Evolutionary conservation across 2,329 filamentous ascomycete genomes (phyloP).

Genomic region (Calonectria leucothoes): DNA sequence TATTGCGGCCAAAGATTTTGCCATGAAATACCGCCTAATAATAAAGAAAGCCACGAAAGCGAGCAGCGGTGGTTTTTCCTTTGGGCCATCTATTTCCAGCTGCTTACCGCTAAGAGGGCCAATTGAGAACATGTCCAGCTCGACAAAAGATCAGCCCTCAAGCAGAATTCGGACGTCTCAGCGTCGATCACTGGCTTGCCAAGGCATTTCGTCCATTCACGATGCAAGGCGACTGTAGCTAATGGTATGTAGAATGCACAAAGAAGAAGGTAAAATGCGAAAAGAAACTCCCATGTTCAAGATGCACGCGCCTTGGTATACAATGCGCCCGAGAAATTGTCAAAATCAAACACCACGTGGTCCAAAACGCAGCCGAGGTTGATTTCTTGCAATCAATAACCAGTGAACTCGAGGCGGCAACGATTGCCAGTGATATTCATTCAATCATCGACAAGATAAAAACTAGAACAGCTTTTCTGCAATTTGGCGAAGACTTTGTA

Average conservation of each 20-base stretch:
- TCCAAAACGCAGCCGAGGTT: background rate
- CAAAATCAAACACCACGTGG: background rate
- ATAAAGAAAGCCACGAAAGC: no score
- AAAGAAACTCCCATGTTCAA: conserved; percentile 6
- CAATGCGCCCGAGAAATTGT: conserved; percentile 7
- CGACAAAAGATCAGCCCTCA: background rate
- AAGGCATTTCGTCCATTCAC: background rate
- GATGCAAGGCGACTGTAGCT: background rate
- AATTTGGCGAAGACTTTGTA: background rate
- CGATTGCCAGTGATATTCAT: background rate
- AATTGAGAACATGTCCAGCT: background rate
- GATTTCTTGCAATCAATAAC: background rate
- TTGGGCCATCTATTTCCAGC: background rate
- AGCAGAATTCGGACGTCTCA: conserved; percentile 1
- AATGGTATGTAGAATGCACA: conserved; percentile 1
- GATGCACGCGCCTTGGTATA: background rate
- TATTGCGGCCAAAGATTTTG: background rate
- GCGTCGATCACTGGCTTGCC: background rate
- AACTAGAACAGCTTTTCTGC: background rate
- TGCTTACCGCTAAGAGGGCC: no score
- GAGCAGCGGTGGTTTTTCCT: no score
- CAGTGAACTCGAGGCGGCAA: background rate
- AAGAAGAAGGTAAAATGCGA: conserved; percentile 6
- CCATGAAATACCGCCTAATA: background rate
- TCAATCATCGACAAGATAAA: background rate